Base-by-base conservation (phyloP, 2,329 filamentous ascomycete species). In the Cladophialophora yegresii region DNA sequence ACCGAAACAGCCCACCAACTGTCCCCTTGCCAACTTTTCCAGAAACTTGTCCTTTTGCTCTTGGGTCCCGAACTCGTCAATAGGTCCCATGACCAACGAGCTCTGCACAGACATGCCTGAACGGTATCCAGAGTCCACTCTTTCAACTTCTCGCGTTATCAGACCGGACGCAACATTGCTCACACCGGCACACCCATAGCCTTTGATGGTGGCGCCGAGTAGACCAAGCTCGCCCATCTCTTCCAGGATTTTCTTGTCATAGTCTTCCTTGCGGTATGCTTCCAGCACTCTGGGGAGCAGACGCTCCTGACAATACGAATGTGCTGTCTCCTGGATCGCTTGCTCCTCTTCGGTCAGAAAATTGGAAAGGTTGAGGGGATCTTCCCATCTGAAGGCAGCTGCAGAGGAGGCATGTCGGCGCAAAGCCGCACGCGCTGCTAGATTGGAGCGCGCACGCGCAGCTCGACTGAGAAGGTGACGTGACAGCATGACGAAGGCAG, bases 221-320 rank as follows among this genome's bases (percentile, higher is more conserved):
- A 96, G 83, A n/a, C 93, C 93, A 8, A 96, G 81, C 75, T 95
- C 91, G 50, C 93, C 92, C 92, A 96, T 96, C 79, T 96, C 92
- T 76, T 89, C 84, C 33, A 96, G 83, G 65, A 96, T 96, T 72
- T 89, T 88, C 72, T 85, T 84, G 76, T 96, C 92, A 79, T 93
- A 96, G 74, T 92, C 77, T 78, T 96, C 92, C 75, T 93, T 87
- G 69, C 92, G 86, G 78, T 93, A 96, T 65, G 91, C 90, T 78
- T 93, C 91, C 65, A 97, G 83, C 57, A 99, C 89, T 69, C 93
- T 84, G 57, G 95, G 95, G 49, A 90, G 81, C 80, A 99, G 83
- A 65, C 86, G 86, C 76, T 98, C 93, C 77, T 98, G 93, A 75
- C 93, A 98, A 75, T 98, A 99, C 66, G 91, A 85, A 77, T 96